Base-by-base conservation (phyloP, 2,329 filamentous ascomycete genomes). In the Plectosphaerella plurivora region DNA sequence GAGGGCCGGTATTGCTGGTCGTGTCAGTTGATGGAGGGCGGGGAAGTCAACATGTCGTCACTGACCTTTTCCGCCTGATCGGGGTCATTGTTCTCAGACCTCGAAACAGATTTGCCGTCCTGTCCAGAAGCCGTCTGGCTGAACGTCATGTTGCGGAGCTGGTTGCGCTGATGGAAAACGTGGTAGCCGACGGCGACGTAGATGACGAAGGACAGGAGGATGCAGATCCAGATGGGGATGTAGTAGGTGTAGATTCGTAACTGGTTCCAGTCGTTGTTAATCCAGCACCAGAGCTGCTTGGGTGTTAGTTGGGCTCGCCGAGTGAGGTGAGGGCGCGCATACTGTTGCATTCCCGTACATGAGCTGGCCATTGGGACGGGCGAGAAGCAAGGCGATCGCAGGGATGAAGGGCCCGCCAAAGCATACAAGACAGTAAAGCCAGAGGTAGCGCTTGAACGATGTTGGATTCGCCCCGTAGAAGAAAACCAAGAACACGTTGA, bases 401-500 rank as follows among this genome's bases (percentile, higher is more conserved):
- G 88, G 86, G 35, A 88, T 64, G 28, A 87, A 82, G 0, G 89
- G 88, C 1, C 88, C 61, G 0, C 88, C 88, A 53, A 91, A 94
- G 65, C 87, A 90, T 46, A 84, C 70, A 2, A 84, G 49, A 37
- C 85, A 77, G 64, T 93, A 93, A 47, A 84, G 76, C 78, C 86
- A 89, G 61, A 86, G 80, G 65, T 88, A 88, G 46, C 79, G 79
- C n/a, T 81, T 78, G 62, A 91, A 91, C 49, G 87, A 84, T 8
- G 85, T 86, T 1, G 81, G 79, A 46, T 74, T 81, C 47, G 77
- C 75, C n/a, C 77, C 73, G 58, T 77, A 78, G 67, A 83, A 84
- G 64, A 84, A 84, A 53, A 84, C 81, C 49, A 92, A 77, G 61
- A 87, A 89, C 56, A 93, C 89, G 62, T 93, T 94, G 63, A 87